phyloP scores from a whole-genome alignment of 441 rosid genomes.

The Pelargonium cotyledonis region DNA sequence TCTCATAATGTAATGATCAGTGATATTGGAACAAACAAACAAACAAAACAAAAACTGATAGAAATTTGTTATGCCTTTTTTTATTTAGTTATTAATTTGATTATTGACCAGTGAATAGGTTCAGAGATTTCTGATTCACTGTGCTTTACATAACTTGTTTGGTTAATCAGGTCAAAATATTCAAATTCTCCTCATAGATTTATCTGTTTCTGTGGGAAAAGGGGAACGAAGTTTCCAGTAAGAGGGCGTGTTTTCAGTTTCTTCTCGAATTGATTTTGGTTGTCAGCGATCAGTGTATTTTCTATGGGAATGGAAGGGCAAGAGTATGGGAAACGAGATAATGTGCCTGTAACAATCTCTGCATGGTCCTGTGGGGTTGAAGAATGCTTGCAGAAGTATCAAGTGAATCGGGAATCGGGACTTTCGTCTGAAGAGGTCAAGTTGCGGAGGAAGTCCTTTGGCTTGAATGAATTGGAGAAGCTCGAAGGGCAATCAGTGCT shows the following conservation, averaged over 20 bases:
- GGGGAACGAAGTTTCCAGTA: background rate
- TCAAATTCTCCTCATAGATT: background rate
- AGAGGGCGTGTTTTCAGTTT: no score
- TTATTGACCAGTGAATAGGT: no score
- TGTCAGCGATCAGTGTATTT: background rate
- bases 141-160: background rate
- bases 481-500: constrained; percentile 30
- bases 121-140: background rate
- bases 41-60: no score
- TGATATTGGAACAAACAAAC: background rate
- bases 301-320: background rate
- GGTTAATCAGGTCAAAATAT: background rate
- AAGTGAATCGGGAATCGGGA: constrained; percentile 23
- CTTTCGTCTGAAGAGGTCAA: constrained; percentile 22
- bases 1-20: background rate
- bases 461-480: constrained; percentile 35
- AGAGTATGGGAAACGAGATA: background rate
- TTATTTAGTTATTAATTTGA: no score
- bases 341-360: constrained; percentile 15
- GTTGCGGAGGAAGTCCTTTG: constrained; percentile 22
- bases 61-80: no score
- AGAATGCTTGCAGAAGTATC: constrained; percentile 30
- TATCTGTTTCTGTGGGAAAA: background rate
- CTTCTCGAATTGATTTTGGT: background rate
- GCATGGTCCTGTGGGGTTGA: constrained; percentile 30